phyloP scores from a whole-genome alignment of 345 rosid species.

The Ceriops tagal region DNA sequence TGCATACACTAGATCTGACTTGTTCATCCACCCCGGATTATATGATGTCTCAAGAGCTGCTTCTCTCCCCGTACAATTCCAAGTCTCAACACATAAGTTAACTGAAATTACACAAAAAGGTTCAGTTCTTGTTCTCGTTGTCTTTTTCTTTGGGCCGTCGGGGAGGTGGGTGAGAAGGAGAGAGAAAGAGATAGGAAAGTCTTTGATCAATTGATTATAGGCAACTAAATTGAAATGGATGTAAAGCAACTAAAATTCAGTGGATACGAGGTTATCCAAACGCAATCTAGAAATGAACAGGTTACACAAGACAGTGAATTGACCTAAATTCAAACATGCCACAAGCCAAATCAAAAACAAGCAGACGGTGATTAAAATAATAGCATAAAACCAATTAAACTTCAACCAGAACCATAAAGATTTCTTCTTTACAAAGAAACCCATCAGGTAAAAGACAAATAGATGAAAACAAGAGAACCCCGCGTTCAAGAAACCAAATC shows the following conservation, averaged over 20 bases:
- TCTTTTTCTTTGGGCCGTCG: too few species aligned
- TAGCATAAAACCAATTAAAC: neutral
- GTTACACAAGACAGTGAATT: neutral
- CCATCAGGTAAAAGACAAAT: neutral
- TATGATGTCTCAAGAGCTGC: too few species aligned
- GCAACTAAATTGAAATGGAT: too few species aligned
- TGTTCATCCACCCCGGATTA: neutral
- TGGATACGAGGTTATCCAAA: neutral
- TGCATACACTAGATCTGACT: conserved; percentile 8
- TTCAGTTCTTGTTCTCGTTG: too few species aligned
- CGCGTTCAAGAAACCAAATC: neutral
- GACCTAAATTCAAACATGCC: conserved; percentile 6
- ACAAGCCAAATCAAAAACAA: neutral
- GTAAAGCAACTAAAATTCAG: too few species aligned
- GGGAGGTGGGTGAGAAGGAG: too few species aligned
- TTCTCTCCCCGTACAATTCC: neutral
- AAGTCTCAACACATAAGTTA: neutral
- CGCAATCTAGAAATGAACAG: neutral
- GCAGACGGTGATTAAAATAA: neutral
- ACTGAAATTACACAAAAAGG: neutral
- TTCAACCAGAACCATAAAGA: neutral
- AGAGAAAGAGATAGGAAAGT: too few species aligned
- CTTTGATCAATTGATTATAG: too few species aligned
- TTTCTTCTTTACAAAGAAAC: neutral
- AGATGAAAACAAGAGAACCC: neutral